Percentiles rank a stretch among this genome's conserved stretches.
Evolutionary conservation across 257 asterid species (phyloP).

Genomic region (Solanum appendiculatum): DNA sequence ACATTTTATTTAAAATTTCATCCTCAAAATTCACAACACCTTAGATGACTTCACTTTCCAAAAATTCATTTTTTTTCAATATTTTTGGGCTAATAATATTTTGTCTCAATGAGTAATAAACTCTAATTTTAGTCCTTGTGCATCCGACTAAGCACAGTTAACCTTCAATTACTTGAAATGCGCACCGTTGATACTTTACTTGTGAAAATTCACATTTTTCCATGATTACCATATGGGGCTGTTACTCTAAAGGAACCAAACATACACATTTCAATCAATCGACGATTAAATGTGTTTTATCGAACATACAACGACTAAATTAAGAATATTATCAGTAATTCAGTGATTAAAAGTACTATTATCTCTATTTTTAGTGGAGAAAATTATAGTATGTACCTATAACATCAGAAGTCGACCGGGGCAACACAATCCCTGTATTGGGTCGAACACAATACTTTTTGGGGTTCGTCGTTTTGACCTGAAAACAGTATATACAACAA

Average conservation of each 20-base stretch:
- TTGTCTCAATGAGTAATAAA: background rate
- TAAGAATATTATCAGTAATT: background rate
- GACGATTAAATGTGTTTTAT: background rate
- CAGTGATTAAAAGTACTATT: background rate
- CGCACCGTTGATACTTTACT: background rate
- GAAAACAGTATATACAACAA: background rate
- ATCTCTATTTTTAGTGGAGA: background rate
- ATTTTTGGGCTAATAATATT: background rate
- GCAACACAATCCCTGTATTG: slow-evolving; percentile 62
- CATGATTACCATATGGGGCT: background rate
- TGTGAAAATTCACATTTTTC: background rate
- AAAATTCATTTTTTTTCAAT: background rate
- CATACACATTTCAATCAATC: background rate
- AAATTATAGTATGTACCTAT: slow-evolving; percentile 13
- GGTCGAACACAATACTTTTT: background rate
- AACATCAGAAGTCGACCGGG: slow-evolving; percentile 51
- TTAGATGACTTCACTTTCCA: background rate
- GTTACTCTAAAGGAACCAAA: background rate
- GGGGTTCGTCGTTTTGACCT: slow-evolving; percentile 10
- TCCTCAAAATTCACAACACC: background rate
- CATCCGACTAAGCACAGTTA: background rate
- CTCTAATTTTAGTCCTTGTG: background rate
- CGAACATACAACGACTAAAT: background rate
- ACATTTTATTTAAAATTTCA: background rate
- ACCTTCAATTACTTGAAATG: background rate